Base-by-base conservation (phyloP, 192 early-diverging fungal species). In the Polychytrium aggregatum region DNA sequence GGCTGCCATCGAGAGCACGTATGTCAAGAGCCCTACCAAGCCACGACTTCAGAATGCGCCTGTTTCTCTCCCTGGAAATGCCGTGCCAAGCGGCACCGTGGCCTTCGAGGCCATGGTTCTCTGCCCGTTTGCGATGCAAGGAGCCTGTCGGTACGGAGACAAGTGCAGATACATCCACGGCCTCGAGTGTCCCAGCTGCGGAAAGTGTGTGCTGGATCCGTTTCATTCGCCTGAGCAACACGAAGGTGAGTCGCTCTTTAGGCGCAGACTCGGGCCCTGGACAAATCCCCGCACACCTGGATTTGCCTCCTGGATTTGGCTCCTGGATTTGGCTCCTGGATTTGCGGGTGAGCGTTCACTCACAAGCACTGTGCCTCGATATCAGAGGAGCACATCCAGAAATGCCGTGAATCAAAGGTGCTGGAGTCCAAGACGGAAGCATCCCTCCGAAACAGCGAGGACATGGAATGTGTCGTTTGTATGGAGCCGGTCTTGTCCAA, bases 391-490 rank as follows among this genome's bases (percentile, higher is more conserved):
- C 66, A 63, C 41, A 46, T 59, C 21, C 10, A 38, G 41, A 18
- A 17, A 24, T 49, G 57, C 42, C 11, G 22, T 1, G 25, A 6
- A 5, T 50, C 24, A 36, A 24, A 14, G 34, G 56, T 30, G 28
- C 33, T 29, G 13, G 40, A 44, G 18, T 22, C 55, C 18, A 24
- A 26, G 21, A 11, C 39, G 11, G 24, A 44, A n/a, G 36, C 30
- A 14, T 46, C 36, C 13, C 24, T 50, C 6, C 33, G 29, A 16
- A 46, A 42, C 3, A 63, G 56, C 30, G 53, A 45, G 28, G 60
- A 66, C 29, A 56, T 60, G 52, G 74, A 76, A 24, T 76, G 74
- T 43, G 59, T 60, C 1, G 63, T 76, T 2, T 76, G 74, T 52
- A 62, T 73, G 55, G 74, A 76, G 34, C 13, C 18, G 37, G 68